A percentile compares a stretch with the other conserved stretches of the same genome.
Evolutionary conservation across 768 basidiomycete genomes (phyloP).

Genomic region (Coprinopsis strossmayeri): DNA sequence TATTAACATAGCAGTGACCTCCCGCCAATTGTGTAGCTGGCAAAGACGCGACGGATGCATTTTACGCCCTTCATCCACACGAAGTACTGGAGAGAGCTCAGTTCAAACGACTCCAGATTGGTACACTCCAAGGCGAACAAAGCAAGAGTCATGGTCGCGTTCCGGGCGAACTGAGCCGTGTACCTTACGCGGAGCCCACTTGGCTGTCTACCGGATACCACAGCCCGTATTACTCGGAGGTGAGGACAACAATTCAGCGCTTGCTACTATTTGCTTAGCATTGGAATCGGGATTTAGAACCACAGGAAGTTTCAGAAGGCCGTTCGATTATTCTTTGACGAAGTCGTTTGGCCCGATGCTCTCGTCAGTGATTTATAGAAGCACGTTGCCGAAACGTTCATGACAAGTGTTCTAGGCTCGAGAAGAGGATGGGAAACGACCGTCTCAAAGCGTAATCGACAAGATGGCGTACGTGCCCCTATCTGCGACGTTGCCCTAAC

Average conservation of each 20-base stretch:
- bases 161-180: conserved; percentile 56
- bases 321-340: conserved; percentile 68
- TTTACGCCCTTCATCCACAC: conserved; percentile 83
- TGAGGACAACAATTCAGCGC: conserved; percentile 29
- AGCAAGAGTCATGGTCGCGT: conserved; percentile 41
- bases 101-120: conserved; percentile 68
- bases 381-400: conserved; percentile 77
- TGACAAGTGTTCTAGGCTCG: conserved; percentile 30
- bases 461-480: conserved; percentile 41
- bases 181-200: conserved; percentile 87
- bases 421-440: conserved; percentile 78
- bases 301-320: conserved; percentile 55
- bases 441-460: conserved; percentile 62
- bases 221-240: conserved; percentile 67
- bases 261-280: conserved; percentile 26
- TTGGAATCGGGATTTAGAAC: conserved; percentile 26
- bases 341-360: conserved; percentile 49
- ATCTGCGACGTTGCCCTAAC: conserved; percentile 1
- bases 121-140: conserved; percentile 60
- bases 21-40: conserved; percentile 51
- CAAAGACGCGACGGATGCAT: conserved; percentile 80
- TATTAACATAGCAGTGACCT: conserved; percentile 18
- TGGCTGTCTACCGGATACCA: conserved; percentile 70
- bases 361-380: conserved; percentile 48
- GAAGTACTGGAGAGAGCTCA: conserved; percentile 77